These are phyloP conservation scores for Cordyceps cateniannulata DNA, from an alignment of 2,329 filamentous ascomycete species.

Conservation along the genomic window DNA sequence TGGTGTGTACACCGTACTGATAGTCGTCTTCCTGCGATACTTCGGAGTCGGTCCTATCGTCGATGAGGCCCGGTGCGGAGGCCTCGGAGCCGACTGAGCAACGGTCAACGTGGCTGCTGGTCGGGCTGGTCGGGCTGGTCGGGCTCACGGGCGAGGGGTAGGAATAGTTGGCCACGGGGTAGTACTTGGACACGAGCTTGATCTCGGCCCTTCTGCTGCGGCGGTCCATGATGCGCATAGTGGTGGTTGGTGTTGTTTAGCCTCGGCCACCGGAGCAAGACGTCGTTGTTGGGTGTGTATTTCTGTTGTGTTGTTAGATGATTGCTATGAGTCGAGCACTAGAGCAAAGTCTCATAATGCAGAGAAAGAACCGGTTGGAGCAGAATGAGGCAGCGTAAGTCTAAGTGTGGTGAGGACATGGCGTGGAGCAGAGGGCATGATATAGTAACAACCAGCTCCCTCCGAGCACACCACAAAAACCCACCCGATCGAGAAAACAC, in stretches of 20 bases:
- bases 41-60: conserved; percentile 46
- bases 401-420: neutral
- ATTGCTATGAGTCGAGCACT: neutral
- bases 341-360: neutral
- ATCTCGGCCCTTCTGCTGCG: conserved; percentile 30
- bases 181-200: conserved; percentile 33
- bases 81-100: conserved; percentile 40
- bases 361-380: neutral
- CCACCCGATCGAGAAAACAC: conserved; percentile 2
- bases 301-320: neutral
- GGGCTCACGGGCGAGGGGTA: conserved; percentile 23
- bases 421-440: neutral
- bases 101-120: conserved; percentile 23
- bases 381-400: neutral
- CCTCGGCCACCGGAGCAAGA: neutral
- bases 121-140: conserved; percentile 3
- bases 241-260: neutral
- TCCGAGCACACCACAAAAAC: neutral
- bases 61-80: conserved; percentile 43
- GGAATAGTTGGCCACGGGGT: conserved; percentile 35
- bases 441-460: conserved; percentile 6
- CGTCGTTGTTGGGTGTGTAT: neutral
- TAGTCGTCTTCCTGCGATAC: conserved; percentile 44
- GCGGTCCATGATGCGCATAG: conserved; percentile 26
- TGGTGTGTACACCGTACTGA: conserved; percentile 38